Conservation (phyloP, 1,284 basidiomycete species). For the Phaffia rhodozyma region DNA sequence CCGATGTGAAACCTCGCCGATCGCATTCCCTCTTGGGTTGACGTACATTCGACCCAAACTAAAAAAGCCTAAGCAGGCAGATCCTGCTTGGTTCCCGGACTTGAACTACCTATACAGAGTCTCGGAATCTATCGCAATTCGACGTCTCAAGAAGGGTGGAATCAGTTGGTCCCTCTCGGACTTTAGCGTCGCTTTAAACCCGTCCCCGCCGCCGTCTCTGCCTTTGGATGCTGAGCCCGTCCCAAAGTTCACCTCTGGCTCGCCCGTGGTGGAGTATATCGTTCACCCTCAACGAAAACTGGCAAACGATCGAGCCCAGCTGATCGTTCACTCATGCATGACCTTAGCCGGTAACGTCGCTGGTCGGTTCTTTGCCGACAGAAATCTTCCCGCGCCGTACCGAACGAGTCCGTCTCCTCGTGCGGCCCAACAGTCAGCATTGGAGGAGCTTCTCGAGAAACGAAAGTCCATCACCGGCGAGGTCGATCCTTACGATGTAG, state of each 20-base stretch:
- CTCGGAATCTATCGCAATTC: conserved; percentile 24
- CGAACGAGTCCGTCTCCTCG: conserved; percentile 42
- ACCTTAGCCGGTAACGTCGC: conserved; percentile 66
- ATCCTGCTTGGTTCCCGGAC: conserved; percentile 28
- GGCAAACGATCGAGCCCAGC: conserved; percentile 20
- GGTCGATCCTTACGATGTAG: conserved; percentile 22
- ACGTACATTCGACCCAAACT: not conserved
- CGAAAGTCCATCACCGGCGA: conserved; percentile 19
- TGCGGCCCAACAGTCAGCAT: conserved; percentile 11
- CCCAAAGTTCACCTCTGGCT: conserved; percentile 44
- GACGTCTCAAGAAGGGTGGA: conserved; percentile 10
- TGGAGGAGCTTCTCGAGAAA: conserved; percentile 27
- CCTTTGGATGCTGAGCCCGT: not conserved
- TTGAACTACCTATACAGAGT: conserved; percentile 37
- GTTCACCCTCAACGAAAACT: conserved; percentile 25
- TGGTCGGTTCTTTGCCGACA: conserved; percentile 56
- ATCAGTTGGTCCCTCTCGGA: conserved; percentile 20
- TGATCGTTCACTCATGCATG: conserved; percentile 70
- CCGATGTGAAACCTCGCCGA: not conserved
- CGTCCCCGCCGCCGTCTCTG: conserved; percentile 11
- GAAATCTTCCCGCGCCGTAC: conserved; percentile 53
- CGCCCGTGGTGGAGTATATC: conserved; percentile 46
- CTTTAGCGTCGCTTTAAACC: conserved; percentile 18
- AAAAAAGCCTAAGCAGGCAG: not conserved
- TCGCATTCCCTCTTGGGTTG: not conserved